These are phyloP conservation scores for Cyberlindnera lachancei DNA, from an alignment of 805 yeast genomes.

Conservation along the genomic window DNA sequence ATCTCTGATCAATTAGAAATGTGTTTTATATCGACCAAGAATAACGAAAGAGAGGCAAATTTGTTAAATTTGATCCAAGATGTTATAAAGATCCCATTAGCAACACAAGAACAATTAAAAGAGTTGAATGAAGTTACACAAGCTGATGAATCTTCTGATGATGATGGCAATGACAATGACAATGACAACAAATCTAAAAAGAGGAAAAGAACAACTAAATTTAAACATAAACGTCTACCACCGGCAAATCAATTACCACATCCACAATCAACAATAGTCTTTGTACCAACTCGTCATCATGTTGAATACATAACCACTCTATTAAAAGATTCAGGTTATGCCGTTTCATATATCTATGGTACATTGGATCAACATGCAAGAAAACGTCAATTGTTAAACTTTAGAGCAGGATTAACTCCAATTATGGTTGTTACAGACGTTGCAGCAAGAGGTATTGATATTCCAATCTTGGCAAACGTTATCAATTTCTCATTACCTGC, in stretches of 20 bases:
- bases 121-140: conserved; percentile 43
- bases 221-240: conserved; percentile 54
- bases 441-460: conserved; percentile 98
- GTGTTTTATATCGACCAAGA: conserved; percentile 77
- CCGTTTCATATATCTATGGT: conserved; percentile 88
- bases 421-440: conserved; percentile 96
- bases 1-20: conserved; percentile 86
- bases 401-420: conserved; percentile 76
- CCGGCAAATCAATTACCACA: conserved; percentile 82
- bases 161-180: conserved; percentile 40
- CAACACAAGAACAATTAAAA: conserved; percentile 59
- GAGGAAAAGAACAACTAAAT: conserved; percentile 31
- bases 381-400: conserved; percentile 76
- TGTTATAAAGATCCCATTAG: conserved; percentile 76
- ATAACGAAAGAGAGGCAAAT: conserved; percentile 85
- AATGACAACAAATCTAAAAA: conserved; percentile 24
- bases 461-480: conserved; percentile 92
- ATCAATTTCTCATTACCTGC: conserved; percentile 87
- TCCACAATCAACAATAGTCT: conserved; percentile 78
- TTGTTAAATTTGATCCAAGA: conserved; percentile 71
- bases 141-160: conserved; percentile 36
- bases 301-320: conserved; percentile 81
- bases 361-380: conserved; percentile 93
- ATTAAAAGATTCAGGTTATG: conserved; percentile 72
- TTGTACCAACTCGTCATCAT: conserved; percentile 96